phyloP scores from a whole-genome alignment of 2,329 filamentous ascomycete species.

The Fusarium sp. region DNA sequence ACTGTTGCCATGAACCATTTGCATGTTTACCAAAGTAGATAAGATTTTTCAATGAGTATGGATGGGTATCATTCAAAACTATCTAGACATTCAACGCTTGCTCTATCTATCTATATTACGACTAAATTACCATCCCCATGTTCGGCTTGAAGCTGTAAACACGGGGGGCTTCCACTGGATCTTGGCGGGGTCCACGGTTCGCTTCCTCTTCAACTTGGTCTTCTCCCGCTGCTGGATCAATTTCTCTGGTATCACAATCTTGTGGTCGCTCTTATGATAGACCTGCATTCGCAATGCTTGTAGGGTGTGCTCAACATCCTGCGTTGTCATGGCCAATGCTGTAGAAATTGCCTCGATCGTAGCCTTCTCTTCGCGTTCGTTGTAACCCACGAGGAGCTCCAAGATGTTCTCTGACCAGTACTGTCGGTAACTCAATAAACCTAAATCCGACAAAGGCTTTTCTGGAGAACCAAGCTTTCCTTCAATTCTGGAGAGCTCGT shows the following conservation, averaged over 20 bases:
- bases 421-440: constrained; percentile 92
- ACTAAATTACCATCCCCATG: constrained; percentile 87
- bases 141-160: constrained; percentile 88
- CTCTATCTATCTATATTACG: neutral
- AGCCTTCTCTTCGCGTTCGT: constrained; percentile 76
- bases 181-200: constrained; percentile 80
- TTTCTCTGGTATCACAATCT: constrained; percentile 90
- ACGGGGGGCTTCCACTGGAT: constrained; percentile 97
- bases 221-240: constrained; percentile 84
- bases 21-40: too few relatives aligned
- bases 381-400: constrained; percentile 82
- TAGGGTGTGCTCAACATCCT: constrained; percentile 94
- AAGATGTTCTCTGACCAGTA: constrained; percentile 98
- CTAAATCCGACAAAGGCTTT: constrained; percentile 94
- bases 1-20: neutral
- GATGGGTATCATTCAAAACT: constrained; percentile 44
- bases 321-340: constrained; percentile 92
- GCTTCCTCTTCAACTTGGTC: constrained; percentile 81
- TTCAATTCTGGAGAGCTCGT: constrained; percentile 95
- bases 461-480: constrained; percentile 95
- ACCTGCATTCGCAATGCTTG: constrained; percentile 95
- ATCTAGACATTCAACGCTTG: constrained; percentile 19
- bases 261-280: constrained; percentile 96
- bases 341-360: constrained; percentile 89
- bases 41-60: constrained; percentile 1